Evolutionary conservation across 2,329 filamentous ascomycete genomes (phyloP), one percentile per base, ranked within the genome.

Genomic region (Penicillium sp.): DNA sequence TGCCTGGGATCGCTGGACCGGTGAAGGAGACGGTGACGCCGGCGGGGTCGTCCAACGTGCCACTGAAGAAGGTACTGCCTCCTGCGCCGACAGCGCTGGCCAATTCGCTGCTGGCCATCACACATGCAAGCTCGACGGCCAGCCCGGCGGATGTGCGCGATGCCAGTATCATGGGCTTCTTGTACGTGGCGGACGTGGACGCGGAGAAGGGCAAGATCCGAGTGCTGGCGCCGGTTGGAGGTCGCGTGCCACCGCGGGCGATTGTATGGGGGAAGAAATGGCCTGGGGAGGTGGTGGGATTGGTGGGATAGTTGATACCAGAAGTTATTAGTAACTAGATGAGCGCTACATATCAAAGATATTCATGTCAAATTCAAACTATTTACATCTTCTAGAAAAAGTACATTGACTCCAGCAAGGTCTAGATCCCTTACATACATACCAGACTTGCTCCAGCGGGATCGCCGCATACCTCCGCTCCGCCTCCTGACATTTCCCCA

Each of bases 131-230:
- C 2, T 70, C 80, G 0, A 82, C 79, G 41, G 88, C 93, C 53
- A 72, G 79, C 1, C 78, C 85, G 6, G 82, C 87, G 42, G 78
- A 81, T 1, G 83, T 97, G 38, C 80, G 88, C 12, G 85, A 90
- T 59, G 83, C 89, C 7, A 85, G 84, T 49, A 83, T 97, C 29
- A 85, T 94, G 78, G 93, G 93, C 0, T 98, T 95, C 63, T 79
- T 96, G 28, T 96, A 95, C 63, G 86, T 97, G 15, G 85, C 88
- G 1, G 88, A 95, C 54, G 88, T 97, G 3, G 90, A 98, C 63
- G 86, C 88, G 63, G 84, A 85, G 59, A 86, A 86, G 67, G 82
- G 82, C 58, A 86, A 87, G 66, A 76, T 96, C 29, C 85, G 87
- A 63, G 75, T 97, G 19, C 72, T 98, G 51, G 84, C 87, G 17